Conservation (phyloP, 352 stramenopile genomes). For the Phytophthora nicotianae region DNA sequence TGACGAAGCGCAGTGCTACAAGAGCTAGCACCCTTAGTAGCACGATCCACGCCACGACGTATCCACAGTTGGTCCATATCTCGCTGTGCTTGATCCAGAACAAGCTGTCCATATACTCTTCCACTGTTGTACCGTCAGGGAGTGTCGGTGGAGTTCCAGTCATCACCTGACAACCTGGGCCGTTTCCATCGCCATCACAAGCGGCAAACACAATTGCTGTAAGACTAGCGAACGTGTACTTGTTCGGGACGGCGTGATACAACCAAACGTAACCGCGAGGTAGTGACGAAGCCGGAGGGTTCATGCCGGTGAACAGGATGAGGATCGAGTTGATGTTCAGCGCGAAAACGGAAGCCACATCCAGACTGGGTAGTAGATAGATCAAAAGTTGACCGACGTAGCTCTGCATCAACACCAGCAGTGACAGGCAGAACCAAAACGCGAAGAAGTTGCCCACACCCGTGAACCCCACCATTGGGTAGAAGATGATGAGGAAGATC, state of each 20-base stretch:
- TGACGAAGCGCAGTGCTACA: constrained; percentile 46
- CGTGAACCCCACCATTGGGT: constrained; percentile 30
- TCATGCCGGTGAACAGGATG: constrained; percentile 23
- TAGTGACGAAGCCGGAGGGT: constrained; percentile 3
- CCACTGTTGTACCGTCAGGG: constrained; percentile 5
- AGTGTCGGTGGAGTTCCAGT: constrained; percentile 7
- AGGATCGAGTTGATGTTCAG: constrained; percentile 12
- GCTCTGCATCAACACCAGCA: constrained; percentile 16
- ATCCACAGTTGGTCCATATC: constrained; percentile 30
- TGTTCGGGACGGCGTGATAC: constrained; percentile 8
- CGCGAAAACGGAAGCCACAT: constrained; percentile 3
- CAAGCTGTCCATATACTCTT: constrained; percentile 36
- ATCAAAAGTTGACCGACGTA: constrained; percentile 18
- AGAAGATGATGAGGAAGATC: constrained; percentile 20
- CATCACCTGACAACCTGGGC: constrained; percentile 12
- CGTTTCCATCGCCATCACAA: constrained; percentile 2
- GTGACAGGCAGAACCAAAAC: constrained; percentile 19
- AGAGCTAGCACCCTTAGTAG: constrained; percentile 34
- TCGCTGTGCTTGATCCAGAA: constrained; percentile 48
- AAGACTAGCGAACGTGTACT: constrained; percentile 26
- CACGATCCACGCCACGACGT: constrained; percentile 39
- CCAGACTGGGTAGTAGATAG: constrained; percentile 10
- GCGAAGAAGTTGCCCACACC: constrained; percentile 18
- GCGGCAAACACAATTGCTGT: constrained; percentile 30
- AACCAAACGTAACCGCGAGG: constrained; percentile 18